Evolutionary conservation across 106 monocot genomes (phyloP).

Genomic region (Hemerocallis citrina): DNA sequence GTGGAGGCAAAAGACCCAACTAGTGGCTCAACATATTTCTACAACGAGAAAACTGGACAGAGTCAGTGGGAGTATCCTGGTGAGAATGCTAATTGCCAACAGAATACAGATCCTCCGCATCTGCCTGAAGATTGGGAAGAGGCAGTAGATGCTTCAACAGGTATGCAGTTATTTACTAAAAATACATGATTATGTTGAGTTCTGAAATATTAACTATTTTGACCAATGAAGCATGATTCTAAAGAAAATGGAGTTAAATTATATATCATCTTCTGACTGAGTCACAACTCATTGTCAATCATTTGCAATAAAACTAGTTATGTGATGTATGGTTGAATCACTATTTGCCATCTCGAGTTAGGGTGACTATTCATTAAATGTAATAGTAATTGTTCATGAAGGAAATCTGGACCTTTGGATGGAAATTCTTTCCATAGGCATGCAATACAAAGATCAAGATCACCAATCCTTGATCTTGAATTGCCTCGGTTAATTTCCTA

Average conservation of each 20-base stretch:
- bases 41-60: slow-evolving; percentile 65
- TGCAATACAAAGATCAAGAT: background rate
- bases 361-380: too few relatives aligned
- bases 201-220: too few relatives aligned
- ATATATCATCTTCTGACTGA: too few relatives aligned
- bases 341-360: background rate
- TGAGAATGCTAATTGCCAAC: slow-evolving; percentile 12
- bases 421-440: background rate
- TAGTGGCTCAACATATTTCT: slow-evolving; percentile 67
- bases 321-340: background rate
- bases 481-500: too few relatives aligned
- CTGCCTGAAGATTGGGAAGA: slow-evolving; percentile 79
- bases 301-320: background rate
- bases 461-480: background rate
- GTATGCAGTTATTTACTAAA: slow-evolving; percentile 17
- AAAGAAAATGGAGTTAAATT: too few relatives aligned
- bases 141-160: slow-evolving; percentile 66
- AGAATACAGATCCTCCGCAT: slow-evolving; percentile 8
- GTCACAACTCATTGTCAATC: too few relatives aligned
- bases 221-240: too few relatives aligned
- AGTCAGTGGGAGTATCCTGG: slow-evolving; percentile 72
- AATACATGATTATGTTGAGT: too few relatives aligned
- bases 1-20: slow-evolving; percentile 73
- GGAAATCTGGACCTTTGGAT: too few relatives aligned
- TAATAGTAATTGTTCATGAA: too few relatives aligned